A percentile compares a stretch with the other conserved stretches of the same genome.
Evolutionary conservation across 1,284 basidiomycete species (phyloP).

Genomic region (Boletellus sp.): DNA sequence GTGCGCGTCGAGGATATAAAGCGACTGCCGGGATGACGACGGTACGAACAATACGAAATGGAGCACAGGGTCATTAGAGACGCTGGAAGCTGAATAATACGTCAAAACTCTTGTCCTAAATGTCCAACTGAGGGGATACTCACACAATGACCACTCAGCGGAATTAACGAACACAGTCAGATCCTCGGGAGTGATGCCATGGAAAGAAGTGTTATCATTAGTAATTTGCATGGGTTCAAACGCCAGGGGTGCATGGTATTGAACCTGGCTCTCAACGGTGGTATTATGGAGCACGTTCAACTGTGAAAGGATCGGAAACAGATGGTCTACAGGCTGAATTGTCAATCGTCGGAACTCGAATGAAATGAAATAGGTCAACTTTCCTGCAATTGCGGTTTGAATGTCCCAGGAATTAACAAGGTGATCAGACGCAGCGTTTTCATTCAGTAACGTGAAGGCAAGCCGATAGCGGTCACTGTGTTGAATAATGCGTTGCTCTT

Average conservation of each 20-base stretch:
- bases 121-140: constrained; percentile 21
- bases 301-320: constrained; percentile 62
- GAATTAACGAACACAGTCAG: constrained; percentile 92
- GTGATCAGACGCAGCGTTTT: constrained; percentile 72
- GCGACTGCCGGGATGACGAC: constrained; percentile 61
- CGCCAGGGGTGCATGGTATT: constrained; percentile 87
- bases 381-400: constrained; percentile 59
- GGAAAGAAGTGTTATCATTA: constrained; percentile 35
- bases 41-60: constrained; percentile 93
- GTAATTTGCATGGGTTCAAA: constrained; percentile 60
- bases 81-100: constrained; percentile 59
- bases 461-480: constrained; percentile 79
- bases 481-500: constrained; percentile 59
- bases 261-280: constrained; percentile 90
- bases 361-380: constrained; percentile 25
- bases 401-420: constrained; percentile 73
- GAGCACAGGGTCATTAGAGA: constrained; percentile 87
- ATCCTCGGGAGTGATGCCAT: constrained; percentile 73
- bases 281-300: constrained; percentile 80
- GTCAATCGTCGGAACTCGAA: constrained; percentile 14
- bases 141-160: constrained; percentile 92
- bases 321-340: constrained; percentile 49
- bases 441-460: constrained; percentile 82
- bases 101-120: constrained; percentile 11
- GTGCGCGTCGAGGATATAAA: constrained; percentile 61